These are phyloP conservation scores for Xylariaceae sp. DNA, from an alignment of 2,329 filamentous ascomycete species.

Conservation along the genomic window DNA sequence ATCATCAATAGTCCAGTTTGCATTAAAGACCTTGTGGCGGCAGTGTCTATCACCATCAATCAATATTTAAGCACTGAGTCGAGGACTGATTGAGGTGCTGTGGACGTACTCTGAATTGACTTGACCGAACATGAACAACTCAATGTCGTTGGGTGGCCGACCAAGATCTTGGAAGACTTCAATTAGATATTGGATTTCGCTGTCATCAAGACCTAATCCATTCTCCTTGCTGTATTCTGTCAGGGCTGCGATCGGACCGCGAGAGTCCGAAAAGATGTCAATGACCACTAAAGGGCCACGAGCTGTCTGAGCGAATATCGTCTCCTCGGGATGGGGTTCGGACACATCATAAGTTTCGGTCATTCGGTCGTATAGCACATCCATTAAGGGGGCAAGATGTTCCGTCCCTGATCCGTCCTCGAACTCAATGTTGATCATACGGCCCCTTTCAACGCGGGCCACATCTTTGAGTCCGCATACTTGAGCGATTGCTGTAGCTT, in stretches of 20 bases:
- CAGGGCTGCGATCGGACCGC: slow-evolving; percentile 66
- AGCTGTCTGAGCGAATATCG: slow-evolving; percentile 67
- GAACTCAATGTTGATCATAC: slow-evolving; percentile 67
- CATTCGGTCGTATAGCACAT: slow-evolving; percentile 89
- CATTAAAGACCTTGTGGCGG: slow-evolving; percentile 67
- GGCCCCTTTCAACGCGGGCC: slow-evolving; percentile 72
- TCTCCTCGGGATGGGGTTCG: slow-evolving; percentile 64
- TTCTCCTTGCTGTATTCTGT: slow-evolving; percentile 78
- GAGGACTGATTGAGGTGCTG: not conserved
- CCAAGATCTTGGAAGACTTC: slow-evolving; percentile 68
- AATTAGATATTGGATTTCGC: slow-evolving; percentile 93
- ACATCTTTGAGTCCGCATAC: slow-evolving; percentile 78
- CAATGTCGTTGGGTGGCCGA: slow-evolving; percentile 71
- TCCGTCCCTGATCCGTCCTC: slow-evolving; percentile 46
- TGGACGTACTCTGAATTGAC: slow-evolving; percentile 85
- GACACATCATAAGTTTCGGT: slow-evolving; percentile 72
- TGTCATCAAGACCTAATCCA: slow-evolving; percentile 80
- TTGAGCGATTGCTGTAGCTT: slow-evolving; percentile 75
- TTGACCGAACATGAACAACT: slow-evolving; percentile 99
- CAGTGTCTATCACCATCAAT: slow-evolving; percentile 15
- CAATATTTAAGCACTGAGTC: slow-evolving; percentile 2
- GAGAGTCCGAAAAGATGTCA: slow-evolving; percentile 63
- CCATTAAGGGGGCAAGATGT: slow-evolving; percentile 52
- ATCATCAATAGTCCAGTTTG: slow-evolving; percentile 91
- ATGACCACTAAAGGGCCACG: slow-evolving; percentile 67